A percentile compares a stretch with the other conserved stretches of the same genome.
Evolutionary conservation across 2,329 filamentous ascomycete genomes (phyloP).

Genomic region (Tolypocladium pustulatum): DNA sequence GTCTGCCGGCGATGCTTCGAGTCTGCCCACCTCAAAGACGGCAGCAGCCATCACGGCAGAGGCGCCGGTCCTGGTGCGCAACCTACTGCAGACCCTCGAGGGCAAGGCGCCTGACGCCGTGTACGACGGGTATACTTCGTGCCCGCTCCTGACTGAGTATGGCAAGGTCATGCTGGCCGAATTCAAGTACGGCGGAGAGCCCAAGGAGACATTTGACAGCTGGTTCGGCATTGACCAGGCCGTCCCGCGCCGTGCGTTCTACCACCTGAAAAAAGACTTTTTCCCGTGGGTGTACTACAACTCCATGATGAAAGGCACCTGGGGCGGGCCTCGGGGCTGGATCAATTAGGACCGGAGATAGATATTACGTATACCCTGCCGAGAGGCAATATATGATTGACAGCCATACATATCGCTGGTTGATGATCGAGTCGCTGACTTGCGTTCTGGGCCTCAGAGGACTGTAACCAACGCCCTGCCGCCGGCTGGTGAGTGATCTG

Average conservation of each 20-base stretch:
- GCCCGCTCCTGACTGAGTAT: slow-evolving; percentile 43
- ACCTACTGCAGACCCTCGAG: slow-evolving; percentile 32
- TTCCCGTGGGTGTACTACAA: slow-evolving; percentile 57
- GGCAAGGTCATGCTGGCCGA: slow-evolving; percentile 54
- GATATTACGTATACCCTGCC: not conserved
- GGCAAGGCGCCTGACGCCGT: slow-evolving; percentile 30
- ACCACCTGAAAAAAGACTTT: slow-evolving; percentile 55
- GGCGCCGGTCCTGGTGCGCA: slow-evolving; percentile 38
- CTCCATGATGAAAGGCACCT: slow-evolving; percentile 50
- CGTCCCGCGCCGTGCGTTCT: slow-evolving; percentile 45
- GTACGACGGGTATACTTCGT: slow-evolving; percentile 47
- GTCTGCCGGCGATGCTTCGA: slow-evolving; percentile 50
- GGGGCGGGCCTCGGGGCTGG: slow-evolving; percentile 32
- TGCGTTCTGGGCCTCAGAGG: no score
- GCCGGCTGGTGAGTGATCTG: no score
- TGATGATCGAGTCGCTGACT: no score
- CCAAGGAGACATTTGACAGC: slow-evolving; percentile 51
- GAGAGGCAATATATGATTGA: not conserved
- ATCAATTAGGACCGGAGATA: not conserved
- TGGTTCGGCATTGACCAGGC: slow-evolving; percentile 47
- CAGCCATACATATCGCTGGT: not conserved
- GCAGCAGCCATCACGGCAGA: slow-evolving; percentile 41
- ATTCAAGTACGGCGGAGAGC: slow-evolving; percentile 53
- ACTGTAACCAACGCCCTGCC: no score
- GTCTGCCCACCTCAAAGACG: slow-evolving; percentile 46